Evolutionary conservation across 768 basidiomycete species (phyloP), one percentile per base, ranked within the genome.

Genomic region (Psilocybe azurescens): DNA sequence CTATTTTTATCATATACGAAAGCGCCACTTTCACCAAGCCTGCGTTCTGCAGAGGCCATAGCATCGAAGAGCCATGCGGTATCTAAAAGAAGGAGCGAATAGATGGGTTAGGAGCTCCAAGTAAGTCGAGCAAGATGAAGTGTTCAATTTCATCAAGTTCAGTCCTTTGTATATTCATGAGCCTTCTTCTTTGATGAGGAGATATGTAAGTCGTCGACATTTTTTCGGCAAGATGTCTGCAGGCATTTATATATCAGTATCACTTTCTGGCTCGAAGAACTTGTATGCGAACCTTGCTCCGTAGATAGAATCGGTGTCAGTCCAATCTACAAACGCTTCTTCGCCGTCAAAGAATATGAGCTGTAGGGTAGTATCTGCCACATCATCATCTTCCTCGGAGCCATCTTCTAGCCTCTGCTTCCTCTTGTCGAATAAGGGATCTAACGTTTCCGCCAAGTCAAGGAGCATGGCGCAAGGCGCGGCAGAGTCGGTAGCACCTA

Each of bases 321-420:
- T 94, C 97, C 97, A 99, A 29, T 85, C 80, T 51, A 86, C 81
- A 75, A 97, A 98, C 0, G 97, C 97, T 75, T 99, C 97, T 75
- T 99, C 97, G 2, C 97, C 97, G 69, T 99, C 97, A 61, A 99
- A 97, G 73, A 99, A 97, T 9, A 99, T 82, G 8, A 99, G 79
- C 72, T 97, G 95, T 8, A 99, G 75, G 3, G 96, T 97, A 18
- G 91, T 94, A 59, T 93, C 90, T 0, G 86, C 86, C 13, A 89
- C 91, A 47, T 93, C 93, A n/a, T 89, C 87, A 13, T 89, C 87
- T 11, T 88, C 87, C 57, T 87, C 86, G 14, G 79, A 71, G 0
- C 79, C 88, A 2, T 80, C 79, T 32, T 86, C 82, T 5, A 90
- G 64, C 32, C 85, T 80, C 58, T 82, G 77, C 48, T 82, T 77